A percentile compares a stretch with the other conserved stretches of the same genome.
phyloP scores from a whole-genome alignment of 805 yeast genomes.

The Lipomyces mesembrius region DNA sequence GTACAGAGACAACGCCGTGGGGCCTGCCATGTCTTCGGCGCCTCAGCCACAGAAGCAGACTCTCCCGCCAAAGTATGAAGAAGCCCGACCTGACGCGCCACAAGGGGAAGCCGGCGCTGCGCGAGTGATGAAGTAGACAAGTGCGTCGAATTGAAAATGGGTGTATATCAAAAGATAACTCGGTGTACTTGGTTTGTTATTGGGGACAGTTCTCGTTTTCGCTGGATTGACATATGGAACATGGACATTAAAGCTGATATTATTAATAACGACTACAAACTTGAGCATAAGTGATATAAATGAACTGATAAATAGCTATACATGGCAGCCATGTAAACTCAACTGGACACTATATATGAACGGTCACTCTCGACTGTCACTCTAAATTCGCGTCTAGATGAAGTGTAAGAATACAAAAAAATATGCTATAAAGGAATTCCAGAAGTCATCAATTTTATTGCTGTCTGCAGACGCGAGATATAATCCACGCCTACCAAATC shows the following conservation, averaged over 20 bases:
- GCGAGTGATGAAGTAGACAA: not conserved
- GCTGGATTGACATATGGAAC: not conserved
- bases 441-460: not conserved
- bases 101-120: not conserved
- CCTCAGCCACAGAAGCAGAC: not conserved
- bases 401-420: not conserved
- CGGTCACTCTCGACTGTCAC: not conserved
- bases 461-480: not conserved
- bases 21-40: not conserved
- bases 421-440: too few species aligned
- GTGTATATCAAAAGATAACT: not conserved
- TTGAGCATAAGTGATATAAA: too few species aligned
- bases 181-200: not conserved
- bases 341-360: not conserved
- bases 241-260: not conserved
- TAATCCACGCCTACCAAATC: not conserved
- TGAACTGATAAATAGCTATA: too few species aligned
- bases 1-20: not conserved
- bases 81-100: not conserved
- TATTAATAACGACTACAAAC: not conserved
- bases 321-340: too few species aligned
- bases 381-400: not conserved
- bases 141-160: not conserved
- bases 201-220: not conserved
- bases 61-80: not conserved